These are phyloP conservation scores for Tulasnella sp. DNA, from an alignment of 768 basidiomycete genomes.

Conservation along the genomic window DNA sequence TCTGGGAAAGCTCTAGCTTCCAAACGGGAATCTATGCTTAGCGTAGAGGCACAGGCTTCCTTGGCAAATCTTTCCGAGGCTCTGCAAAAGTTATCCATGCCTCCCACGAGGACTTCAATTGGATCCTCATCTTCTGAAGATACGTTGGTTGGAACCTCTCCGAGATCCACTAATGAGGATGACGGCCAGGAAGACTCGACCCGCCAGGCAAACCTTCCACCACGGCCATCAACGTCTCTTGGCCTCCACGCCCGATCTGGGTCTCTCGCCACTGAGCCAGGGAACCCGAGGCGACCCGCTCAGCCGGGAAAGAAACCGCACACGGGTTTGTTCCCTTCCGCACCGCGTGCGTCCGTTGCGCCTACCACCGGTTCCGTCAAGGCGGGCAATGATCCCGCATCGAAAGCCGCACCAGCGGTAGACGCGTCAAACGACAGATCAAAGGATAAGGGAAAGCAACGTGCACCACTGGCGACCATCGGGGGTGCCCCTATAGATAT, in stretches of 20 bases:
- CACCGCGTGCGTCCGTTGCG: slow-evolving; percentile 29
- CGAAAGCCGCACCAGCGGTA: slow-evolving; percentile 20
- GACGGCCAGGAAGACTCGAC: slow-evolving; percentile 22
- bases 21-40: slow-evolving; percentile 3
- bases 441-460: slow-evolving; percentile 18
- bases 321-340: neutral
- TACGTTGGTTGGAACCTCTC: slow-evolving; percentile 28
- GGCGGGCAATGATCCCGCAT: slow-evolving; percentile 24
- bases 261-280: slow-evolving; percentile 25
- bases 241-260: slow-evolving; percentile 22
- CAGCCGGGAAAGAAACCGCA: neutral
- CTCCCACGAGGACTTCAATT: slow-evolving; percentile 55
- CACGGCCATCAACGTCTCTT: slow-evolving; percentile 23
- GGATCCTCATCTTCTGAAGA: slow-evolving; percentile 26
- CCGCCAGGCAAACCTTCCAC: slow-evolving; percentile 11
- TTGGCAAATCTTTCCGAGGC: slow-evolving; percentile 56
- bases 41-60: slow-evolving; percentile 27
- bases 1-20: neutral
- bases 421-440: slow-evolving; percentile 6
- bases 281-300: slow-evolving; percentile 27
- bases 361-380: neutral
- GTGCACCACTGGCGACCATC: neutral
- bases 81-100: slow-evolving; percentile 55
- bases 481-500: neutral
- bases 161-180: slow-evolving; percentile 35